These are phyloP conservation scores for Lentinula lateritia DNA, from an alignment of 768 basidiomycete species.

Conservation along the genomic window DNA sequence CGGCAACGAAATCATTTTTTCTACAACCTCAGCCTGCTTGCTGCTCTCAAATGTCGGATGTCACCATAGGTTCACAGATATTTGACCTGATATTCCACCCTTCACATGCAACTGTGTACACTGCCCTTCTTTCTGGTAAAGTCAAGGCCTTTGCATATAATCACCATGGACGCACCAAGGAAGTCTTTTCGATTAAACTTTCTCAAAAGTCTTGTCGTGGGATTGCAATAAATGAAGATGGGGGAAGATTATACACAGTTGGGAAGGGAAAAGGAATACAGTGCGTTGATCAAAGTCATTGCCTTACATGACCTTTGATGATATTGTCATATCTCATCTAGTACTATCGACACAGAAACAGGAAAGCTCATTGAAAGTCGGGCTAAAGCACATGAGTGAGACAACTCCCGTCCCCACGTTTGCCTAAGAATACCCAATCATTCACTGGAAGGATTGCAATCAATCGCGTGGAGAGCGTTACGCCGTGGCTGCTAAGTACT, in stretches of 20 bases:
- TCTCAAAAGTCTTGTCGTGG: conserved; percentile 83
- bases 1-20: too few species aligned
- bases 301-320: background rate
- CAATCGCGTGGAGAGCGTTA: conserved; percentile 74
- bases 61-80: conserved; percentile 69
- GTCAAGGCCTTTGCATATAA: conserved; percentile 80
- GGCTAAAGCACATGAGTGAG: conserved; percentile 64
- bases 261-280: conserved; percentile 78
- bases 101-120: conserved; percentile 59
- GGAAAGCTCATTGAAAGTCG: conserved; percentile 45
- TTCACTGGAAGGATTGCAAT: conserved; percentile 59
- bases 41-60: conserved; percentile 41
- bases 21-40: too few species aligned
- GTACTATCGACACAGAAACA: conserved; percentile 63
- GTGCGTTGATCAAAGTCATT: conserved; percentile 39
- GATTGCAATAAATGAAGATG: conserved; percentile 62
- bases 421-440: conserved; percentile 22
- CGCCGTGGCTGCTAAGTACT: conserved; percentile 69
- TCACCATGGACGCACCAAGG: conserved; percentile 55
- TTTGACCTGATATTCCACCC: conserved; percentile 93
- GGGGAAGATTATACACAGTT: conserved; percentile 64
- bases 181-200: conserved; percentile 59
- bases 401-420: conserved; percentile 12
- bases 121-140: conserved; percentile 75
- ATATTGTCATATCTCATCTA: conserved; percentile 19